A percentile compares a stretch with the other conserved stretches of the same genome.
These are phyloP conservation scores for Tillandsia fasciculata DNA, from an alignment of 176 grass and related monocot species.

Conservation along the genomic window DNA sequence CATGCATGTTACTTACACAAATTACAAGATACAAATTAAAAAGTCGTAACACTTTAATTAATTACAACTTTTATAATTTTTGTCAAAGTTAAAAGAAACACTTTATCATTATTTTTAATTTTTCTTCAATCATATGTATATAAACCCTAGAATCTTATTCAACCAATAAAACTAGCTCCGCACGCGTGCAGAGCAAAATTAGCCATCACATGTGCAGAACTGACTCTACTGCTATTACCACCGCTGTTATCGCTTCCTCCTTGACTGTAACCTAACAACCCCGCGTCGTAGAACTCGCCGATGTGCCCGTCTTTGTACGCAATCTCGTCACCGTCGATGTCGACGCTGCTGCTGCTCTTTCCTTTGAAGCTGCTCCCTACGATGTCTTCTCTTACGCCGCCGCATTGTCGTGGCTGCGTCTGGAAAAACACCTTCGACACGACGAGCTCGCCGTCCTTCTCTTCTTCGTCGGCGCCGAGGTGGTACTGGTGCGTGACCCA, in stretches of 20 bases:
- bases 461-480: conserved; percentile 86
- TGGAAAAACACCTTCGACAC: conserved; percentile 99
- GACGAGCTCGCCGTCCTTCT: conserved; percentile 95
- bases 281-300: not conserved
- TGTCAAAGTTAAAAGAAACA: too few relatives aligned
- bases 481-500: conserved; percentile 99
- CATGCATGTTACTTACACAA: too few relatives aligned
- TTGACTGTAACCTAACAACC: not conserved
- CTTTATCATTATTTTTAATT: too few relatives aligned
- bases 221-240: too few relatives aligned
- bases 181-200: not conserved
- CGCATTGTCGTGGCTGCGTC: conserved; percentile 91
- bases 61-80: too few relatives aligned
- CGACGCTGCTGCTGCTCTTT: not conserved
- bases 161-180: not conserved
- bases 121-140: too few relatives aligned
- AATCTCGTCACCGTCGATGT: too few relatives aligned
- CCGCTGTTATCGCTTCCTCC: not conserved
- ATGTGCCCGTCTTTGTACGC: not conserved
- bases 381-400: conserved; percentile 40
- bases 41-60: too few relatives aligned
- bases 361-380: conserved; percentile 7
- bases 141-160: too few relatives aligned
- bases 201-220: not conserved
- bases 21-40: too few relatives aligned